Evolutionary conservation across 2,329 filamentous ascomycete species (phyloP), one percentile per base, ranked within the genome.

Genomic region (Monilinia polystroma): DNA sequence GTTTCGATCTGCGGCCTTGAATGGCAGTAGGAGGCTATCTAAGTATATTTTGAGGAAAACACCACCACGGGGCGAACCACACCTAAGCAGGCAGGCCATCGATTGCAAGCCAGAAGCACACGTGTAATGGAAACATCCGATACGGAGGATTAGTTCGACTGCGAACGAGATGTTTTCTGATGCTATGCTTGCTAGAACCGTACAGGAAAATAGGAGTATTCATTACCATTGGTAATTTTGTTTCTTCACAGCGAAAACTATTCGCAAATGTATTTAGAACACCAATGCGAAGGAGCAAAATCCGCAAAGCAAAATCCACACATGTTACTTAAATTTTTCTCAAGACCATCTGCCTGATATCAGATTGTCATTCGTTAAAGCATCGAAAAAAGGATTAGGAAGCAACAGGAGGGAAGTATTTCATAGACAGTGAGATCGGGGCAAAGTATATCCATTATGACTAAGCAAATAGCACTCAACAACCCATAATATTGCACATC

Each of bases 21-120:
- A 12, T 35, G 20, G 29, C n/a, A 32, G 10, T 6, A 12, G n/a
- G 10, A 26, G 38, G 45, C 18, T 60, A 16, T 18, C 7, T 51
- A 38, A 38, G 41, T 14, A 51, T n/a, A 16, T n/a, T n/a, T 51
- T 51, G n/a, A 4, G 58, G 29, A 38, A 35, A 51, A 43, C 58
- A 51, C n/a, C 29, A 51, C 14, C 58, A 35, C 49, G n/a, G 32
- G 20, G 29, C 32, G 43, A 60, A 60, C 29, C 45, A 51, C 45
- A 60, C 16, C 4, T 20, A 14, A 32, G 43, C 18, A 29, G 29
- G 20, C 43, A 29, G 43, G 20, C 29, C 45, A 23, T 60, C 45
- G 1, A 51, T 51, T 20, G 47, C 47, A 4, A 49, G 29, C 45
- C 20, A 45, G 45, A 26, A 51, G 8, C 51, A 45, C 45, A 29